Percentiles rank a stretch among this genome's conserved stretches.
Evolutionary conservation across 2,329 filamentous ascomycete genomes (phyloP).

Genomic region (Alternaria ventricosa): DNA sequence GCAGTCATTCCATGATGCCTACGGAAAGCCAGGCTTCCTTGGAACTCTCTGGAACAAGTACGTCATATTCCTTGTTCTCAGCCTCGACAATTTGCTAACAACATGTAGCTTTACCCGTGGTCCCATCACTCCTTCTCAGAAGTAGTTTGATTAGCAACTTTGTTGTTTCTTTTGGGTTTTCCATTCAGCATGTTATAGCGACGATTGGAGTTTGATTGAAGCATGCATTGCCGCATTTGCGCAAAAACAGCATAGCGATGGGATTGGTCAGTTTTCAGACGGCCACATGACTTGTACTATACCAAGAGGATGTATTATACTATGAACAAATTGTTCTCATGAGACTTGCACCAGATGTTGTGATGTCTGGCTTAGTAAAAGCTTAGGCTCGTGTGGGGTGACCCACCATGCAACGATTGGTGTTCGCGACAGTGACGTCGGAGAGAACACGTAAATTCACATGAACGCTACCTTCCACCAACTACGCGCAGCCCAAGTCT

Average conservation of each 20-base stretch:
- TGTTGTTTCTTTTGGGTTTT: not conserved
- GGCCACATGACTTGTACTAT: not conserved
- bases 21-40: slow-evolving; percentile 41
- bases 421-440: slow-evolving; percentile 16
- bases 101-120: slow-evolving; percentile 42
- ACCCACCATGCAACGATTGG: slow-evolving; percentile 18
- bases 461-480: not conserved
- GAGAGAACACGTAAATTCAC: not conserved
- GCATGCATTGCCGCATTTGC: not conserved
- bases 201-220: not conserved
- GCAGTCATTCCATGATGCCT: slow-evolving; percentile 42
- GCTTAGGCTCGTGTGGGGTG: slow-evolving; percentile 18
- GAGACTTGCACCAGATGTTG: not conserved
- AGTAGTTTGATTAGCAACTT: not conserved
- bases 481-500: not conserved
- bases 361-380: not conserved
- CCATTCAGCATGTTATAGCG: not conserved
- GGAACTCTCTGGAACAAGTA: slow-evolving; percentile 47
- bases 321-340: not conserved
- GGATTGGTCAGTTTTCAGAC: not conserved
- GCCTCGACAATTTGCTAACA: slow-evolving; percentile 11
- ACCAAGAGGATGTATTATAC: not conserved
- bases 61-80: not conserved
- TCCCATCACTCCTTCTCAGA: slow-evolving; percentile 8
- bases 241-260: not conserved